These are phyloP conservation scores for Hortaea werneckii DNA, from an alignment of 2,329 filamentous ascomycete species.

Conservation along the genomic window DNA sequence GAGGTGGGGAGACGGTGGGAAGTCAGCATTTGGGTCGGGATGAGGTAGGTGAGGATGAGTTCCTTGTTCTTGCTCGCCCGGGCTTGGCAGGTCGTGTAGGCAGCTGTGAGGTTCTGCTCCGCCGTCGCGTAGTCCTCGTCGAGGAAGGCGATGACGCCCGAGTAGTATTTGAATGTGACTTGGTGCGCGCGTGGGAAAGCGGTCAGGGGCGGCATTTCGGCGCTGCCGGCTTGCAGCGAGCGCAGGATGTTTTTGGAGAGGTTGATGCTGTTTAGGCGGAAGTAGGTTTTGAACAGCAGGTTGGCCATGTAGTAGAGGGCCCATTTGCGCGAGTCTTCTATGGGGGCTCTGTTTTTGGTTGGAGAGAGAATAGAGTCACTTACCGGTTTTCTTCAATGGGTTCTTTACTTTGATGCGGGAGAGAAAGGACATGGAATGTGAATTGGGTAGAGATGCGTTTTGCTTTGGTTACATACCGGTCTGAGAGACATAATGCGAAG, in stretches of 20 bases:
- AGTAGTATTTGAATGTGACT: slow-evolving; percentile 93
- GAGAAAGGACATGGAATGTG: not conserved
- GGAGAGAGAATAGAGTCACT: not conserved
- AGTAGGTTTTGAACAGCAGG: slow-evolving; percentile 95
- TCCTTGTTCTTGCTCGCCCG: slow-evolving; percentile 62
- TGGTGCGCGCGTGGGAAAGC: slow-evolving; percentile 81
- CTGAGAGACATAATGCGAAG: slow-evolving; percentile 80
- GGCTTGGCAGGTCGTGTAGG: slow-evolving; percentile 67
- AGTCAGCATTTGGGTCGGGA: slow-evolving; percentile 85
- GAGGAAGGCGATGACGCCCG: slow-evolving; percentile 84
- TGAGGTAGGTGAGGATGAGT: slow-evolving; percentile 88
- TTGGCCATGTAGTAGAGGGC: slow-evolving; percentile 93
- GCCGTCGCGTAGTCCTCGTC: slow-evolving; percentile 87
- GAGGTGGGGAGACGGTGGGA: slow-evolving; percentile 71
- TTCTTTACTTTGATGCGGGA: not conserved
- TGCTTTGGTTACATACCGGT: slow-evolving; percentile 52
- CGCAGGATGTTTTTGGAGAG: slow-evolving; percentile 83
- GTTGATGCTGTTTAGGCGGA: slow-evolving; percentile 75
- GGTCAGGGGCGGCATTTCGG: slow-evolving; percentile 69
- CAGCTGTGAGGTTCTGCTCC: slow-evolving; percentile 68
- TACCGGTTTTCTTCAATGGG: slow-evolving; percentile 12
- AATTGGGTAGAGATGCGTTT: not conserved
- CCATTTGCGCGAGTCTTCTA: slow-evolving; percentile 93
- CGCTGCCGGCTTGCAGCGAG: slow-evolving; percentile 58
- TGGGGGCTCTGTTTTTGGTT: slow-evolving; percentile 50